Evolutionary conservation across 2,329 filamentous ascomycete species (phyloP).

Genomic region (Fonsecaea pugnacius): DNA sequence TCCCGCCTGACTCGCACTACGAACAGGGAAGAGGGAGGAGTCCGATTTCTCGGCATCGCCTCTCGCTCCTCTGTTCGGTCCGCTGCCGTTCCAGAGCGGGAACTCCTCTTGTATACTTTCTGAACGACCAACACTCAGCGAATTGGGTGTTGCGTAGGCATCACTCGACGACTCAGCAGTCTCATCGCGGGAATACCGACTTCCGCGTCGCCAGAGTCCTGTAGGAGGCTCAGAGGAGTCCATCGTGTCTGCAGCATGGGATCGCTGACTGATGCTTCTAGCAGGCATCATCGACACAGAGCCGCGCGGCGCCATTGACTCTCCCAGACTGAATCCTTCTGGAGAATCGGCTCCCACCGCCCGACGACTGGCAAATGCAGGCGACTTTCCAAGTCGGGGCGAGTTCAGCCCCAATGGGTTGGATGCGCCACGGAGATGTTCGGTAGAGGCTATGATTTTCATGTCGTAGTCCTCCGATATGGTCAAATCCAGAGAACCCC

Average conservation of each 20-base stretch:
- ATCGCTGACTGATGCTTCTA: slow-evolving; percentile 30
- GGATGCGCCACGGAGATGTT: slow-evolving; percentile 60
- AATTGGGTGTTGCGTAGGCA: slow-evolving; percentile 23
- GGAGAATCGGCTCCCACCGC: slow-evolving; percentile 33
- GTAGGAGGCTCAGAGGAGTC: slow-evolving; percentile 17
- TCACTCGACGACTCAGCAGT: slow-evolving; percentile 29
- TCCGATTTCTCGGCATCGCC: slow-evolving; percentile 1
- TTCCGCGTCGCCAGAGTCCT: slow-evolving; percentile 32
- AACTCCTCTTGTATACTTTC: slow-evolving; percentile 25
- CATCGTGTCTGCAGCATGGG: slow-evolving; percentile 21
- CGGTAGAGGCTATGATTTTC: slow-evolving; percentile 63
- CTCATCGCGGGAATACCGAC: slow-evolving; percentile 31
- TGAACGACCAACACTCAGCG: slow-evolving; percentile 13
- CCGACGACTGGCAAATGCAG: slow-evolving; percentile 36
- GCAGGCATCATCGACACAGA: slow-evolving; percentile 14
- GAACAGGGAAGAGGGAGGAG: slow-evolving; percentile 24
- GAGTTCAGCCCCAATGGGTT: slow-evolving; percentile 41
- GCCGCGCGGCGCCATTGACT: slow-evolving; percentile 23
- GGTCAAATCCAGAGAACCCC: slow-evolving; percentile 39
- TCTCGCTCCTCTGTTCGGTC: neutral
- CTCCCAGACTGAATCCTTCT: slow-evolving; percentile 36
- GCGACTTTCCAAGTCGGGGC: slow-evolving; percentile 33
- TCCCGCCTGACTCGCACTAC: slow-evolving; percentile 33
- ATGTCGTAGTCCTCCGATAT: slow-evolving; percentile 62
- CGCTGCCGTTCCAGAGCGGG: slow-evolving; percentile 8